A percentile compares a stretch with the other conserved stretches of the same genome.
Conservation (phyloP, 495 filamentous ascomycete species). For the Aspergillus leporis region DNA sequence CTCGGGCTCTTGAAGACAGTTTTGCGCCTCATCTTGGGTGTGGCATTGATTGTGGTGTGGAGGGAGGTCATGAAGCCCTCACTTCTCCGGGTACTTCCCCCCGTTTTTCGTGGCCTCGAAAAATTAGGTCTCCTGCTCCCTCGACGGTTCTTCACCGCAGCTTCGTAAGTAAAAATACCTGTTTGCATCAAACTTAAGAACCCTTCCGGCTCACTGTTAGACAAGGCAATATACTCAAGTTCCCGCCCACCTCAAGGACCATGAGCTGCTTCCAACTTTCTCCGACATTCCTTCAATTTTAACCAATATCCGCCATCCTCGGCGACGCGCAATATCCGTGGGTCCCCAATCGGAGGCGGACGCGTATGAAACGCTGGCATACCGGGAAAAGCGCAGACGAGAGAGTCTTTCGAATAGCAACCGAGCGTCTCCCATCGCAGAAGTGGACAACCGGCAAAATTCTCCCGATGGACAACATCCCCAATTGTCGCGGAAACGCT, state of each 20-base stretch:
- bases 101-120: conserved; percentile 84
- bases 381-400: conserved; percentile 75
- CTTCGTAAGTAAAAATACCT: conserved; percentile 59
- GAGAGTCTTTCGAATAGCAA: conserved; percentile 60
- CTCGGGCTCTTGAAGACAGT: conserved; percentile 62
- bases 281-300: conserved; percentile 80
- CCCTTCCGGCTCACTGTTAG: conserved; percentile 4
- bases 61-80: conserved; percentile 82
- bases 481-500: conserved; percentile 29
- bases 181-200: conserved; percentile 1
- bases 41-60: conserved; percentile 84
- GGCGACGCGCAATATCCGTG: conserved; percentile 80
- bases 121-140: conserved; percentile 74
- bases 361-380: conserved; percentile 94
- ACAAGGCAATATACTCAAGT: conserved; percentile 79
- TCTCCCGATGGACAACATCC: conserved; percentile 12
- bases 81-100: conserved; percentile 74
- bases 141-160: conserved; percentile 83
- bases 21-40: conserved; percentile 72
- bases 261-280: conserved; percentile 83
- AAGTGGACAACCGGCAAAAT: conserved; percentile 16
- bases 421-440: conserved; percentile 27
- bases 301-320: conserved; percentile 74
- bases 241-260: conserved; percentile 71
- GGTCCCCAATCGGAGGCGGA: conserved; percentile 95